A percentile compares a stretch with the other conserved stretches of the same genome.
phyloP scores from a whole-genome alignment of 2,329 filamentous ascomycete species.

The Trichophyton verrucosum region DNA sequence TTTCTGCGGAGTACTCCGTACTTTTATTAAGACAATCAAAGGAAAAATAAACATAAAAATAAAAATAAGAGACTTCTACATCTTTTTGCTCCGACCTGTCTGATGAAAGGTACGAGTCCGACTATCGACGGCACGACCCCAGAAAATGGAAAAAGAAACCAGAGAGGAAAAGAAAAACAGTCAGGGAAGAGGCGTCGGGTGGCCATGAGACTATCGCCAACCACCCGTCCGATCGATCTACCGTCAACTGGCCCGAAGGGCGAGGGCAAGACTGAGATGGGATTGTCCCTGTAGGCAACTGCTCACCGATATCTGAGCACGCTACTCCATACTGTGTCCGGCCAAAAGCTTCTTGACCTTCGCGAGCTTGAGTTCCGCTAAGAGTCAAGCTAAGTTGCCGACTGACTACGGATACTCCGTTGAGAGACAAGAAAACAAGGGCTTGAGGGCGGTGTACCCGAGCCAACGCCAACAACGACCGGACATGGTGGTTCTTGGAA shows the following conservation, averaged over 20 bases:
- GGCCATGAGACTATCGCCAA: slow-evolving; percentile 2
- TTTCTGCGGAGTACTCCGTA: no score
- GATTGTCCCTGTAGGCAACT: not conserved
- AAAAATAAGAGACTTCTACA: not conserved
- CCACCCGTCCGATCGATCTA: not conserved
- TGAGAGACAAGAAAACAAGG: not conserved
- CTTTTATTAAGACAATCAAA: not conserved
- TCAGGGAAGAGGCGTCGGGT: not conserved
- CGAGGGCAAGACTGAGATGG: not conserved
- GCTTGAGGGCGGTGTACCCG: slow-evolving; percentile 4
- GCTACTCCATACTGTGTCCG: not conserved
- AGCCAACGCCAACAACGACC: not conserved
- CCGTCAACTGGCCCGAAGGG: not conserved
- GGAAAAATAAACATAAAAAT: not conserved
- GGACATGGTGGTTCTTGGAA: not conserved
- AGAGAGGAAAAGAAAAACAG: not conserved
- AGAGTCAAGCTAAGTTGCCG: not conserved
- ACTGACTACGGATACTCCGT: not conserved
- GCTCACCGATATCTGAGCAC: not conserved
- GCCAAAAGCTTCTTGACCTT: not conserved
- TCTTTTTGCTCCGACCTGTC: not conserved
- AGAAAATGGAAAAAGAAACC: not conserved
- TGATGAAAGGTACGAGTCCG: not conserved
- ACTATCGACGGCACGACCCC: not conserved
- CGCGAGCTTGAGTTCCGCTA: not conserved